phyloP scores from a whole-genome alignment of 2,329 filamentous ascomycete species.

The Parastagonospora avenae region DNA sequence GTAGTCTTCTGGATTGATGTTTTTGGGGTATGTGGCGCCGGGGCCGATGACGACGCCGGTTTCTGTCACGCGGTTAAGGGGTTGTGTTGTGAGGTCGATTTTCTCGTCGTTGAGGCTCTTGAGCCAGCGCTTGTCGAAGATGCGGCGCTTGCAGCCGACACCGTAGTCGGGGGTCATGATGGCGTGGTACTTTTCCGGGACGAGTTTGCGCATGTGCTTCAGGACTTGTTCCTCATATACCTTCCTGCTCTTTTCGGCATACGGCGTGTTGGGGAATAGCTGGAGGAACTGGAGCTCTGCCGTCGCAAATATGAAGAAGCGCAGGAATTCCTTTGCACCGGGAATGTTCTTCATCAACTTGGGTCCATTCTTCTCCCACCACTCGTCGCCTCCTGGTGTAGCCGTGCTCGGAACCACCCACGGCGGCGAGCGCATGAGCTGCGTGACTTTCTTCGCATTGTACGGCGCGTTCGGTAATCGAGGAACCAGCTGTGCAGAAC shows the following conservation, averaged over 20 bases:
- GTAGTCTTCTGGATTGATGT: conserved; percentile 38
- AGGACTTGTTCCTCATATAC: conserved; percentile 52
- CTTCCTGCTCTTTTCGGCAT: conserved; percentile 47
- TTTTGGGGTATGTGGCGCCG: conserved; percentile 53
- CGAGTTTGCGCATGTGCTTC: conserved; percentile 53
- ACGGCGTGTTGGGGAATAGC: conserved; percentile 50
- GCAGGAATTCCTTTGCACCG: conserved; percentile 53
- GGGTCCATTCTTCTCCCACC: conserved; percentile 55
- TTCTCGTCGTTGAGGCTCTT: conserved; percentile 58
- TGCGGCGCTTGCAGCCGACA: conserved; percentile 67
- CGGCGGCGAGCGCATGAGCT: conserved; percentile 63
- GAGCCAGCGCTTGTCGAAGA: conserved; percentile 64
- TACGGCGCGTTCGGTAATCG: conserved; percentile 53
- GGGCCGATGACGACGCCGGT: conserved; percentile 58
- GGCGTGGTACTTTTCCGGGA: conserved; percentile 65
- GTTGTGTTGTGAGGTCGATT: conserved; percentile 59
- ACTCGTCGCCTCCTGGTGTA: conserved; percentile 47
- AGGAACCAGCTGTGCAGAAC: conserved; percentile 63
- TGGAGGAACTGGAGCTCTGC: conserved; percentile 54
- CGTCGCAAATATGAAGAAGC: conserved; percentile 53
- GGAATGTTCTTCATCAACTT: conserved; percentile 57
- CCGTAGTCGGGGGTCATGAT: conserved; percentile 66
- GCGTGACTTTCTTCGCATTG: conserved; percentile 62
- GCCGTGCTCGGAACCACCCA: conserved; percentile 56
- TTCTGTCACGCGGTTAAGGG: conserved; percentile 55